Evolutionary conservation across 148 eudicot species (phyloP).

Genomic region (Camellia lanceoleosa): DNA sequence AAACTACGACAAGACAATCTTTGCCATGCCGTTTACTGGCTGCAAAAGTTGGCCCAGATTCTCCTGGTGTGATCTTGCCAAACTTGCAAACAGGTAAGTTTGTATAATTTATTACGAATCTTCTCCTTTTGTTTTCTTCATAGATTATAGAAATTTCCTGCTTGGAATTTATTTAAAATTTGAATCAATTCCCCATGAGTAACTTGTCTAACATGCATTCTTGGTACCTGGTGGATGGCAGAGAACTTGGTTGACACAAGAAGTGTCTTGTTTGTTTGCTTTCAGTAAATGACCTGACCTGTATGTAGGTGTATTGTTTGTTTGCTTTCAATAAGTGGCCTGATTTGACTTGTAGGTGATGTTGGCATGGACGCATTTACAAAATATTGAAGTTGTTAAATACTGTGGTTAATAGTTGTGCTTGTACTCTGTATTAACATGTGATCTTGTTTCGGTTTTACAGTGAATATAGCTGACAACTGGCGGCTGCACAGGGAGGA

Average conservation of each 20-base stretch:
- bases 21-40: slow-evolving; percentile 39
- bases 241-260: neutral
- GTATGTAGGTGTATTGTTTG: neutral
- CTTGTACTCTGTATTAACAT: neutral
- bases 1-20: slow-evolving; percentile 34
- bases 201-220: neutral
- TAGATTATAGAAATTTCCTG: neutral
- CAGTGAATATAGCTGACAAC: slow-evolving; percentile 32
- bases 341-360: neutral
- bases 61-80: slow-evolving; percentile 23
- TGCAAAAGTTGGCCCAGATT: slow-evolving; percentile 36
- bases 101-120: neutral
- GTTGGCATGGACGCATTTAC: neutral
- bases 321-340: neutral
- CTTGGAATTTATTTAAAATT: neutral
- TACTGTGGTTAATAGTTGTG: neutral
- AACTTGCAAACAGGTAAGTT: slow-evolving; percentile 33
- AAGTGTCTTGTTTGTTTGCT: neutral
- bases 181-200: neutral
- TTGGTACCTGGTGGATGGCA: neutral
- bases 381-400: neutral
- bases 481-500: slow-evolving; percentile 31
- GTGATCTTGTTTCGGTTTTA: slow-evolving; percentile 3
- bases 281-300: slow-evolving; percentile 4
- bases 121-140: neutral